Evolutionary conservation across 1,284 basidiomycete species (phyloP).

Genomic region (Ceratobasidium sp.): DNA sequence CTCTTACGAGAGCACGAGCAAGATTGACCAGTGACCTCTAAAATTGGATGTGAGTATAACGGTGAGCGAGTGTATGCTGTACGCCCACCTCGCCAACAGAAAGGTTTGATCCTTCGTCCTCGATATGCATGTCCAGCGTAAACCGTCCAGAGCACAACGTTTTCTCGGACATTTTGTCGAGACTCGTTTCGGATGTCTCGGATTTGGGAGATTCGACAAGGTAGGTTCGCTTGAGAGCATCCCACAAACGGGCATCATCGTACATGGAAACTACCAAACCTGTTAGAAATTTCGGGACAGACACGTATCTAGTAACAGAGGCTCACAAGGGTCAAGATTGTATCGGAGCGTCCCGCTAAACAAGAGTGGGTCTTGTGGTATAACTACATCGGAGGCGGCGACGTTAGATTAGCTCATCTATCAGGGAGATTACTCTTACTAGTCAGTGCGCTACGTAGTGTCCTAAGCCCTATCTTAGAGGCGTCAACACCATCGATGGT

Average conservation of each 20-base stretch:
- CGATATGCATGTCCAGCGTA: slow-evolving; percentile 82
- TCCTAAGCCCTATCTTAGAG: slow-evolving; percentile 66
- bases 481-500: slow-evolving; percentile 67
- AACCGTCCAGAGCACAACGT: slow-evolving; percentile 61
- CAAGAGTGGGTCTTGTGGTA: slow-evolving; percentile 76
- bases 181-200: slow-evolving; percentile 67
- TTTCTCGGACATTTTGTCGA: slow-evolving; percentile 59
- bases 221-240: slow-evolving; percentile 76
- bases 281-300: slow-evolving; percentile 66
- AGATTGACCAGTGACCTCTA: slow-evolving; percentile 84
- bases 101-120: slow-evolving; percentile 87
- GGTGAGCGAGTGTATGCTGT: too few relatives aligned
- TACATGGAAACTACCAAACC: slow-evolving; percentile 66
- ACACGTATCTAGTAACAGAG: too few relatives aligned
- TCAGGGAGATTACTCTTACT: too few relatives aligned
- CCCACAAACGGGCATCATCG: slow-evolving; percentile 68
- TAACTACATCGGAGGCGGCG: slow-evolving; percentile 71
- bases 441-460: too few relatives aligned
- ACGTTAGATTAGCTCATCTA: too few relatives aligned
- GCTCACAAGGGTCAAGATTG: slow-evolving; percentile 78
- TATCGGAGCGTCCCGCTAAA: slow-evolving; percentile 72
- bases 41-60: not conserved
- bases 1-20: slow-evolving; percentile 83
- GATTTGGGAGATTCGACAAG: slow-evolving; percentile 65
- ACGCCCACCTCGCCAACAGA: slow-evolving; percentile 66